Evolutionary conservation across 2,329 filamentous ascomycete genomes (phyloP).

Genomic region (Alternaria postmessia): DNA sequence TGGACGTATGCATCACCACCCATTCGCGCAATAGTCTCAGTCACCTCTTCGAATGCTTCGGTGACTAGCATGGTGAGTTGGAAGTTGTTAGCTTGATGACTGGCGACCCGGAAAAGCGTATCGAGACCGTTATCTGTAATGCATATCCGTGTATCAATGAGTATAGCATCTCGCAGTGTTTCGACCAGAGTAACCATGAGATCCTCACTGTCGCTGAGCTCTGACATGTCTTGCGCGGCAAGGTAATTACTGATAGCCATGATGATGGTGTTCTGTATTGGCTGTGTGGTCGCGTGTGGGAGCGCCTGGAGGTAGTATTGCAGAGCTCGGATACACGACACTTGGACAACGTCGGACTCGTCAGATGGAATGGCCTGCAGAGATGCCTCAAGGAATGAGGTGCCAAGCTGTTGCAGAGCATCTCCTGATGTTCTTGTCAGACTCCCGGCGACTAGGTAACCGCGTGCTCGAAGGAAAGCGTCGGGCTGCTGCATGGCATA

Average conservation of each 20-base stretch:
- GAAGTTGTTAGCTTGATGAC: conserved; percentile 87
- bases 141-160: conserved; percentile 77
- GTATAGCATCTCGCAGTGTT: conserved; percentile 82
- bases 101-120: conserved; percentile 86
- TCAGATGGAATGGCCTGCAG: conserved; percentile 79
- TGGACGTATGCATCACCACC: conserved; percentile 75
- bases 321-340: conserved; percentile 86
- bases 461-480: conserved; percentile 82
- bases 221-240: conserved; percentile 78
- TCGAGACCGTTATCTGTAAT: conserved; percentile 80
- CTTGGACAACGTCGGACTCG: conserved; percentile 86
- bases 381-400: conserved; percentile 73
- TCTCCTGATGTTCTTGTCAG: conserved; percentile 74
- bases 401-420: conserved; percentile 62
- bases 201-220: conserved; percentile 89
- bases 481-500: conserved; percentile 76
- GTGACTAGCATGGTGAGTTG: conserved; percentile 87
- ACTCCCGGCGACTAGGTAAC: conserved; percentile 84
- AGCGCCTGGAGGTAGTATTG: conserved; percentile 71
- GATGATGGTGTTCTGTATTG: conserved; percentile 68
- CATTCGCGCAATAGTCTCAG: conserved; percentile 70
- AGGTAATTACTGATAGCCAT: conserved; percentile 75
- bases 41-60: conserved; percentile 91
- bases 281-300: conserved; percentile 59
- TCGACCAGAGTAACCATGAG: conserved; percentile 90